Evolutionary conservation across 345 rosid species (phyloP).

Genomic region (Hevea brasiliensis): DNA sequence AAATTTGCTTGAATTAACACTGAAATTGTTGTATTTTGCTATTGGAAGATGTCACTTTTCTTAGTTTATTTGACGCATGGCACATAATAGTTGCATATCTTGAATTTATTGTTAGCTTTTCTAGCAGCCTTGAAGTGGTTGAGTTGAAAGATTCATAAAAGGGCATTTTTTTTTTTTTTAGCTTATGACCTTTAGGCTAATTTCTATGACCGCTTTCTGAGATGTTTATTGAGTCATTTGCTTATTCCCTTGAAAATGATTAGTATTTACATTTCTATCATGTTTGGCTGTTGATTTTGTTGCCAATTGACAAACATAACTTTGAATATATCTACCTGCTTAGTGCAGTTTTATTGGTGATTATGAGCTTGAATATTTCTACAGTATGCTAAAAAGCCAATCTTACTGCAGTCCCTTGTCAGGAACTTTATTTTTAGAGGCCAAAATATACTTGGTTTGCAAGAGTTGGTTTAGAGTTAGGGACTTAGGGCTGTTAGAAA

Average conservation of each 20-base stretch:
- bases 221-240: not conserved
- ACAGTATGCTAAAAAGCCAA: not conserved
- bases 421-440: not conserved
- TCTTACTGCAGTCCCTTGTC: not conserved
- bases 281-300: not conserved
- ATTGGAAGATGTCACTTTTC: not conserved
- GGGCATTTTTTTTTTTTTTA: not conserved
- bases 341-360: not conserved
- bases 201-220: not conserved
- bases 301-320: not conserved
- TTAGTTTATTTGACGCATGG: not conserved
- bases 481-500: too few species aligned
- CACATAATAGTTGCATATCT: not conserved
- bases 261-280: not conserved
- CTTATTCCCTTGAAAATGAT: not conserved
- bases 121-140: slow-evolving; percentile 1
- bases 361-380: not conserved
- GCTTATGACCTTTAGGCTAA: not conserved
- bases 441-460: not conserved
- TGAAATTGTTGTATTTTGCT: not conserved
- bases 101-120: not conserved
- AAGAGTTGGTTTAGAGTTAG: too few species aligned
- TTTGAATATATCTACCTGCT: not conserved
- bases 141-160: not conserved
- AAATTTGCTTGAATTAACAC: not conserved